Evolutionary conservation across 2,329 filamentous ascomycete genomes (phyloP).

Genomic region (Sporothrix inflata): DNA sequence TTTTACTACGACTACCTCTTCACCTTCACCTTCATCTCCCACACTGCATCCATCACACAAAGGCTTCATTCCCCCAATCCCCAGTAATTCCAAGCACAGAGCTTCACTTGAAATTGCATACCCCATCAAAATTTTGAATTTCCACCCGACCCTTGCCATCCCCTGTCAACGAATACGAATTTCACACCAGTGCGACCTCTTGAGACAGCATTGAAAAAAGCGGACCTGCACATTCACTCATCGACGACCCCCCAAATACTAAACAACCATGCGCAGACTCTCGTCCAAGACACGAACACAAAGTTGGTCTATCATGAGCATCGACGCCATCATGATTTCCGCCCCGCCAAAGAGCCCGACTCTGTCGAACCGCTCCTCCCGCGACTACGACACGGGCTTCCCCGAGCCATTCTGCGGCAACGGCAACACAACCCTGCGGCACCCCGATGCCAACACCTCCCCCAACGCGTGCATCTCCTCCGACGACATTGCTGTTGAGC

Average conservation of each 20-base stretch:
- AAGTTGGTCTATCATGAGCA: conserved; percentile 34
- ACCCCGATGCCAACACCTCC: conserved; percentile 63
- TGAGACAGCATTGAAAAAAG: not conserved
- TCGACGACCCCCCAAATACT: not conserved
- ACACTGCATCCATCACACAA: not conserved
- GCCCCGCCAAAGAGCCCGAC: conserved; percentile 24
- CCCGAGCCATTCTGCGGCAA: conserved; percentile 54
- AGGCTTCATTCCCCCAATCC: not conserved
- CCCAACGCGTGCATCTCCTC: conserved; percentile 60
- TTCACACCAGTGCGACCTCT: conserved; percentile 6
- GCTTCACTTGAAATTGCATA: conserved; percentile 19
- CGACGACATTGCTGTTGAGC: conserved; percentile 54
- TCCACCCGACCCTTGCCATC: conserved; percentile 7
- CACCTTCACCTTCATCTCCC: not conserved
- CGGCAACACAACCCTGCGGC: conserved; percentile 63
- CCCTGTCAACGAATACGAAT: conserved; percentile 9
- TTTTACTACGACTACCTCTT: not conserved
- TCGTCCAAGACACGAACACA: conserved; percentile 27
- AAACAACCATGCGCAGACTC: conserved; percentile 32
- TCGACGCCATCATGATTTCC: conserved; percentile 27
- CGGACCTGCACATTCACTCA: not conserved
- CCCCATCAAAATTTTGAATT: not conserved
- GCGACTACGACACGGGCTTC: conserved; percentile 51
- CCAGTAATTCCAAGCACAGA: conserved; percentile 3
- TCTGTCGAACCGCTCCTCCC: conserved; percentile 20